Conservation (phyloP, 495 filamentous ascomycete species). For the Tuber magnatum region DNA sequence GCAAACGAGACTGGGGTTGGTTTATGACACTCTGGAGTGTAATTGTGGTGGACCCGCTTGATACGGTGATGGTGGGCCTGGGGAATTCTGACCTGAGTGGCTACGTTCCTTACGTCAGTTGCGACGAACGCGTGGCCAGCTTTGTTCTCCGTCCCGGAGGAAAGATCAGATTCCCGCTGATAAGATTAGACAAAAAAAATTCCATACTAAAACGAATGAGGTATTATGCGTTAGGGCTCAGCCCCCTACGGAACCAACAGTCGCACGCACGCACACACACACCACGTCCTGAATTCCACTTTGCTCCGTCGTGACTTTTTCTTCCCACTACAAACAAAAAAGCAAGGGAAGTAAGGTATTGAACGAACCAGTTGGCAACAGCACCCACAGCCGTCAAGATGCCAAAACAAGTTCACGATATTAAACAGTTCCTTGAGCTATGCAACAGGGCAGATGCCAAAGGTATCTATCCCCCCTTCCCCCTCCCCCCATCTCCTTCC, state of each 20-base stretch:
- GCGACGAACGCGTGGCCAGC: neutral
- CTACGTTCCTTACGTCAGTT: neutral
- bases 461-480: slow-evolving; percentile 55
- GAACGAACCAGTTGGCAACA: slow-evolving; percentile 37
- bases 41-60: slow-evolving; percentile 2
- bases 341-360: slow-evolving; percentile 13
- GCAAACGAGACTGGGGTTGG: slow-evolving; percentile 6
- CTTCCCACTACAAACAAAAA: neutral
- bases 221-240: neutral
- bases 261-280: slow-evolving; percentile 26
- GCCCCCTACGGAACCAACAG: slow-evolving; percentile 5
- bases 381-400: slow-evolving; percentile 52
- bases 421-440: slow-evolving; percentile 99
- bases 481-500: neutral
- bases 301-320: slow-evolving; percentile 17
- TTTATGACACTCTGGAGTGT: slow-evolving; percentile 3
- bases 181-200: neutral
- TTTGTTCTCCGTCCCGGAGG: neutral
- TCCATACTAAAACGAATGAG: neutral
- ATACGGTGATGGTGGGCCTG: neutral
- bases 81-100: neutral
- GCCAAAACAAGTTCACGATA: slow-evolving; percentile 96
- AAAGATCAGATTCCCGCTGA: neutral
- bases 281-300: slow-evolving; percentile 14
- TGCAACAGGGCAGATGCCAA: slow-evolving; percentile 97